Conservation (phyloP, 2,329 filamentous ascomycete species). For the Ophiocordyceps unilateralis region DNA sequence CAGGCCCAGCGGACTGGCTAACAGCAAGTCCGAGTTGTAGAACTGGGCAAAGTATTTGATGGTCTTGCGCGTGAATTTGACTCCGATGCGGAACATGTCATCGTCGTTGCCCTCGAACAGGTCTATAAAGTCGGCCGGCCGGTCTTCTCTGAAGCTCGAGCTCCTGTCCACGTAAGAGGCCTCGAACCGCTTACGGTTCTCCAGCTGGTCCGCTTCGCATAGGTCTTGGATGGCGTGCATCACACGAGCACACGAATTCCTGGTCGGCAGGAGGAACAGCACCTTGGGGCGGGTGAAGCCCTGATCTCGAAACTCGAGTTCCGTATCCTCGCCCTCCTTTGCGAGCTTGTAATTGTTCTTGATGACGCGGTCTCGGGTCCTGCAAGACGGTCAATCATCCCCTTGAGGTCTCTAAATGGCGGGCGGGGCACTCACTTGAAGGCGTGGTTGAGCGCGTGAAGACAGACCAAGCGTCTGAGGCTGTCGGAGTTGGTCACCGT, state of each 20-base stretch:
- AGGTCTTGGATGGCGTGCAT: conserved; percentile 62
- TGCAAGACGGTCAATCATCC: conserved; percentile 10
- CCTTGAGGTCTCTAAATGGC: too few species aligned
- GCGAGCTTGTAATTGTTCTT: conserved; percentile 78
- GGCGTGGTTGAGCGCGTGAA: conserved; percentile 83
- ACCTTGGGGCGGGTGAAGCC: conserved; percentile 92
- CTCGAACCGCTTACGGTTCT: conserved; percentile 84
- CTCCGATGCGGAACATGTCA: conserved; percentile 88
- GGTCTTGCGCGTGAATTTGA: conserved; percentile 94
- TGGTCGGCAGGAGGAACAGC: conserved; percentile 75
- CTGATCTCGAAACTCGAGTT: conserved; percentile 72
- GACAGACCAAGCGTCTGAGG: conserved; percentile 54
- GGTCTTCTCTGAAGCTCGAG: conserved; percentile 47
- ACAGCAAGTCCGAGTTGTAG: conserved; percentile 88
- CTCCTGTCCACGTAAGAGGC: conserved; percentile 61
- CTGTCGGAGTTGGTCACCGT: conserved; percentile 49
- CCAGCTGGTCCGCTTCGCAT: conserved; percentile 74
- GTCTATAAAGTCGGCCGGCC: conserved; percentile 73
- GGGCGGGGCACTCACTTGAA: conserved; percentile 46
- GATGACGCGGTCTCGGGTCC: conserved; percentile 73
- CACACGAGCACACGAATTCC: conserved; percentile 66
- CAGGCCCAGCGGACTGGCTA: conserved; percentile 78
- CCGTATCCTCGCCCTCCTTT: conserved; percentile 43
- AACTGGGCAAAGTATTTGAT: conserved; percentile 91
- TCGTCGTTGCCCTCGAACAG: conserved; percentile 92